Evolutionary conservation across 352 stramenopile species (phyloP), one percentile per base, ranked within the genome.

Genomic region (Pythium dissimile): DNA sequence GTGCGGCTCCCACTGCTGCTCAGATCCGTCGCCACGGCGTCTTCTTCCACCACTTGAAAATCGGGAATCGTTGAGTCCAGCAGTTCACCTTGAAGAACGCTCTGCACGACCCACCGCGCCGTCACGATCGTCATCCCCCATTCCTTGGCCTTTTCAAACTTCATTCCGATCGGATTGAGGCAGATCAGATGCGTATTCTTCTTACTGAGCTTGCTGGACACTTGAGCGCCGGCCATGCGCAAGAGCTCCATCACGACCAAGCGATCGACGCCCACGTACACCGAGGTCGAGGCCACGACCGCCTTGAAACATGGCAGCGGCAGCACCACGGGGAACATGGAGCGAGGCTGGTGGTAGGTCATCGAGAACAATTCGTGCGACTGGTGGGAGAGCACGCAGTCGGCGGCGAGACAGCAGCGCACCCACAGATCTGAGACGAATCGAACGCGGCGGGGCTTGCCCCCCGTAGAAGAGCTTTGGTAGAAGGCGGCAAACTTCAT

Each of bases 361-460:
- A 72, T 35, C 5, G 50, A 28, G 38, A 86, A 84, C 13, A 83
- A 48, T 46, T 86, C 73, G 34, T 86, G 75, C 0, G 74, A 73
- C n/a, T 75, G 45, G 35, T 74, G 75, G 3, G 77, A 75, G 5
- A 86, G 59, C 51, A 79, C 73, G 11, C 60, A 69, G 11, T 69
- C 48, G 8, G 67, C 71, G 10, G 69, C 60, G 15, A 92, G 70
- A 24, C 75, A 89, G 69, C 82, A 92, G 21, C 71, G 74, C 0
- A 92, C 65, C 82, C 82, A 92, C 42, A 92, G 39, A 58, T 92
- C 82, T 23, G 79, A 87, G 30, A 89, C 77, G 31, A 86, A 55
- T 2, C 44, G 54, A 5, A 62, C 18, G 16, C 28, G 32, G 24
- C 34, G 42, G 31, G 23, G 66, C 35, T 73, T 80, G 39, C 81